phyloP scores from a whole-genome alignment of 2,329 filamentous ascomycete species.

The Alternaria sp. region DNA sequence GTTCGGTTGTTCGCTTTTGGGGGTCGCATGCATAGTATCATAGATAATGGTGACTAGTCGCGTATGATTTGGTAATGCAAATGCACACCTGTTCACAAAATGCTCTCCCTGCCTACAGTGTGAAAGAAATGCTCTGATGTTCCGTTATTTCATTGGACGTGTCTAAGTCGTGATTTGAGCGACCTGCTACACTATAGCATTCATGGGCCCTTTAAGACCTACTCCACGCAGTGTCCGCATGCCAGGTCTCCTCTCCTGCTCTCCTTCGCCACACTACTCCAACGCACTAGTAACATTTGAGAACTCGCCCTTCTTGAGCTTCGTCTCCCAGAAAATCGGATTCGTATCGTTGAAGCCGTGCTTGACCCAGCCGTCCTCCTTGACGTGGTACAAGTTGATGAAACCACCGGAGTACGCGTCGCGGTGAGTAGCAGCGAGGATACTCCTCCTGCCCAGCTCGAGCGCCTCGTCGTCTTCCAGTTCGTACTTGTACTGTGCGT shows the following conservation, averaged over 20 bases:
- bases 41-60: not conserved
- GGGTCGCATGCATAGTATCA: not conserved
- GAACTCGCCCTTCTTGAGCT: slow-evolving; percentile 98
- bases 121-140: not conserved
- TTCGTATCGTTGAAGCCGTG: slow-evolving; percentile 98
- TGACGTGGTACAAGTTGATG: slow-evolving; percentile 99
- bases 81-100: not conserved
- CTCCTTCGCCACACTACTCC: slow-evolving; percentile 51
- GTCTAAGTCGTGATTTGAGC: slow-evolving; percentile 10
- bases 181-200: not conserved
- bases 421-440: slow-evolving; percentile 92
- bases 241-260: too few relatives aligned
- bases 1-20: not conserved
- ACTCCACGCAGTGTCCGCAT: too few relatives aligned
- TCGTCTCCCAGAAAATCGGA: slow-evolving; percentile 99
- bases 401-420: slow-evolving; percentile 98
- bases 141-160: slow-evolving; percentile 15
- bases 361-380: slow-evolving; percentile 98
- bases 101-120: too few relatives aligned
- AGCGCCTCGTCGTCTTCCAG: slow-evolving; percentile 86
- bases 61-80: not conserved
- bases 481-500: slow-evolving; percentile 93
- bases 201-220: not conserved
- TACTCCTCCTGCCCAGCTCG: slow-evolving; percentile 88
- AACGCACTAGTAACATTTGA: slow-evolving; percentile 87